Evolutionary conservation across 2,329 filamentous ascomycete species (phyloP), one percentile per base, ranked within the genome.

Genomic region (Exophiala mesophila): DNA sequence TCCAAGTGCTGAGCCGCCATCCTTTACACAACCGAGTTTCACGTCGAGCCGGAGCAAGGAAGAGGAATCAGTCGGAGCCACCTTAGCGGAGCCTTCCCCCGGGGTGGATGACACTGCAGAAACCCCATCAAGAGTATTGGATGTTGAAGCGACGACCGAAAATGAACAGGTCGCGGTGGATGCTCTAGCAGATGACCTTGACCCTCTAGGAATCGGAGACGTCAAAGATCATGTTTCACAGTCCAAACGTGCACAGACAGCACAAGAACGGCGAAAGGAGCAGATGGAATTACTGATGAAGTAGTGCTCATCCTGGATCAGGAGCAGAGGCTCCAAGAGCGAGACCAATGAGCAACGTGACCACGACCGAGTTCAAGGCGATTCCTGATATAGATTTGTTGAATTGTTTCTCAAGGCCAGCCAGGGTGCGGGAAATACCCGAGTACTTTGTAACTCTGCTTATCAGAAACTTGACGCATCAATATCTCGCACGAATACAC

Each of bases 181-280:
- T 7, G 9, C 15, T 18, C 20, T 34, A 17, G 39, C 51, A 15
- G 51, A 54, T 15, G 53, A 50, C 23, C 36, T 56, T 9, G 53
- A 56, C 36, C 53, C 53, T 20, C 36, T 56, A n/a, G 53, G 53
- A 3, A 53, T 56, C 13, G 45, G 52, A 15, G 52, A 54, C 15
- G 53, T 47, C 23, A 54, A 48, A 37, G 52, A 53, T 44, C 50
- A 47, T 13, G 35, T 49, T 12, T 35, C 52, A 23, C 38, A 46
- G 15, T 39, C 36, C 18, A 47, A 41, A 23, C 29, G 41, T 35
- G 46, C 44, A 16, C 48, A 47, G 36, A 36, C 19, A 8, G 48
- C 44, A 8, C 33, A 45, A 4, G 52, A 54, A 30, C 44, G 47
- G 34, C 42, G 53, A 36, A 44, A 46, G 32, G 52, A 54, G 29